These are phyloP conservation scores for Vaccinium darrowii DNA, from an alignment of 148 eudicot species.

Conservation along the genomic window DNA sequence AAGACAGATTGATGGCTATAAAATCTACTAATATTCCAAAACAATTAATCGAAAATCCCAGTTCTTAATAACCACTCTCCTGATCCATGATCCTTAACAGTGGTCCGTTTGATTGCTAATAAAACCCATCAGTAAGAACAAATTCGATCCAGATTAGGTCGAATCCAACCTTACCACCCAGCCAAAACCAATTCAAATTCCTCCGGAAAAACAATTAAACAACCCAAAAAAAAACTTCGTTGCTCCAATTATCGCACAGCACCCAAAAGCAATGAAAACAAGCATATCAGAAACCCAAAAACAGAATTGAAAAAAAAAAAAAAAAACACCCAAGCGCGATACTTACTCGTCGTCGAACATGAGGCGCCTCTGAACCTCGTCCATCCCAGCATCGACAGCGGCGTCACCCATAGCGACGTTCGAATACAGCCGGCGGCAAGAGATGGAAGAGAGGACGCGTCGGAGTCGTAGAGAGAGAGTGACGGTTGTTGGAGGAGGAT, in stretches of 20 bases:
- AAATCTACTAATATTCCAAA: not conserved
- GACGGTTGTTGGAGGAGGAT: not conserved
- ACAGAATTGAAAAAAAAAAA: no score
- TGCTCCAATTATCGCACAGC: not conserved
- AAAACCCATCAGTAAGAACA: not conserved
- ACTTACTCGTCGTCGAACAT: slow-evolving; percentile 92
- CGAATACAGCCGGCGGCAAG: slow-evolving; percentile 20
- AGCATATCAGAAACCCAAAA: not conserved
- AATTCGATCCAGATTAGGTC: not conserved
- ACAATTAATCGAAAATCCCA: not conserved
- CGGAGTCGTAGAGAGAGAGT: not conserved
- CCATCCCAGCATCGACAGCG: slow-evolving; percentile 60
- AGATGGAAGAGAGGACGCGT: not conserved
- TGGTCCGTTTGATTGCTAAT: not conserved
- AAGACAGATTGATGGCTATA: not conserved
- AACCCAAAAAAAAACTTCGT: not conserved
- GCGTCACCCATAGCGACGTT: slow-evolving; percentile 39
- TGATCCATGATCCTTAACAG: not conserved
- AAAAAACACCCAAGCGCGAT: not conserved
- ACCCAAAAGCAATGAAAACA: not conserved
- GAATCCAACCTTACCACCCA: not conserved
- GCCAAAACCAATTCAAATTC: not conserved
- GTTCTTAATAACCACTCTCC: not conserved
- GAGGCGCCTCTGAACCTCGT: slow-evolving; percentile 82
- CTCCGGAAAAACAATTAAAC: not conserved